Evolutionary conservation across 108 stramenopile species (phyloP).

Genomic region (Conticribra guillardii): DNA sequence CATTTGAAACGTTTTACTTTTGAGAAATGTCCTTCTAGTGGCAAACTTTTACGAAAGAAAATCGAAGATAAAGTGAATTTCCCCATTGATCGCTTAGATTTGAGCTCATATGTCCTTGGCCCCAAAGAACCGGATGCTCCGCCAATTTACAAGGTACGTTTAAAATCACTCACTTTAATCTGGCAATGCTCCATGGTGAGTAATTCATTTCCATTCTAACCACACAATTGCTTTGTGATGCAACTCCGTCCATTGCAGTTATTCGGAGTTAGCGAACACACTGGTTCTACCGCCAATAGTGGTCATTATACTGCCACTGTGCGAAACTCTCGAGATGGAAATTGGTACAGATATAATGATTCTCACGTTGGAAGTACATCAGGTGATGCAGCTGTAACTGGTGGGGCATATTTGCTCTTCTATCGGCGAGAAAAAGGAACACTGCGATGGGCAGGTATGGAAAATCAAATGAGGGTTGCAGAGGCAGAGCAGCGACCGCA

Average conservation of each 20-base stretch:
- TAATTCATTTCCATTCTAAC: too few relatives aligned
- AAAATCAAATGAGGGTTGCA: conserved; percentile 51
- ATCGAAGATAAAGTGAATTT: conserved; percentile 77
- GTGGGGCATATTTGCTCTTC: conserved; percentile 83
- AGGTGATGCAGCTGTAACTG: conserved; percentile 77
- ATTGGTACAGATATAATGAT: conserved; percentile 87
- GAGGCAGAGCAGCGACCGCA: conserved; percentile 13
- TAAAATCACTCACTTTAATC: neutral
- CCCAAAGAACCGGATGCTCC: conserved; percentile 73
- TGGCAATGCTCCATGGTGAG: neutral
- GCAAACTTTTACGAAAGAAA: conserved; percentile 69
- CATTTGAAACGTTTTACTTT: conserved; percentile 85
- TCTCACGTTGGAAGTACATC: conserved; percentile 75
- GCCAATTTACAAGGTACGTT: conserved; percentile 75
- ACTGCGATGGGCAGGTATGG: conserved; percentile 82
- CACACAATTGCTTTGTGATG: too few relatives aligned
- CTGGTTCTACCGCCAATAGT: conserved; percentile 76
- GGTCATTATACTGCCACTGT: conserved; percentile 91
- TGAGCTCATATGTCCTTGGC: conserved; percentile 71
- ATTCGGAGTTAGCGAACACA: conserved; percentile 84
- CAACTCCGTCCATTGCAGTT: too few relatives aligned
- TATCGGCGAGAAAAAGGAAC: conserved; percentile 71
- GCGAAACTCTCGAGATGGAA: conserved; percentile 73
- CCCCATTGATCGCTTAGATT: conserved; percentile 73
- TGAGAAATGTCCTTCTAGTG: conserved; percentile 64